phyloP scores from a whole-genome alignment of 257 asterid genomes.

The Solanum commersonii region DNA sequence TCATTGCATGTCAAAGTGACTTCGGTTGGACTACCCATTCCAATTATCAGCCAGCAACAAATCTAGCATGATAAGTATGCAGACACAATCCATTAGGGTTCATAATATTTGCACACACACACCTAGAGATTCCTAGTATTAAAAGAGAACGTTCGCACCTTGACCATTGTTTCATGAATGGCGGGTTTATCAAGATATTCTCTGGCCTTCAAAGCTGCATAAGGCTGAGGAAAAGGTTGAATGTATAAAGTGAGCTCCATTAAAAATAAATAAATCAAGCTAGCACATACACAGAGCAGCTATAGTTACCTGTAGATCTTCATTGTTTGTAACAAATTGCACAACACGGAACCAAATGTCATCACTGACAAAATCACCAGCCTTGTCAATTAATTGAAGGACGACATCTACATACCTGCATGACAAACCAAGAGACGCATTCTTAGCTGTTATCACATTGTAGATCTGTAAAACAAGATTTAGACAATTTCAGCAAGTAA shows the following conservation, averaged over 20 bases:
- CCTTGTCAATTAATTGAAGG: constrained; percentile 98
- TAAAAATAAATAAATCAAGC: background rate
- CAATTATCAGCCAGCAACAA: background rate
- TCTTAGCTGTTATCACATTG: background rate
- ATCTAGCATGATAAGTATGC: background rate
- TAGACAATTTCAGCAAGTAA: background rate
- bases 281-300: background rate
- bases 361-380: constrained; percentile 96
- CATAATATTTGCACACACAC: background rate
- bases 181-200: constrained; percentile 94
- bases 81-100: background rate
- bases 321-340: constrained; percentile 89
- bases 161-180: constrained; percentile 92
- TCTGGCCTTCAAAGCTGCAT: constrained; percentile 87
- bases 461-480: background rate
- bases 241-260: background rate
- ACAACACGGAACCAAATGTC: constrained; percentile 98
- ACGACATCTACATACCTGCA: constrained; percentile 94
- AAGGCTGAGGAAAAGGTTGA: constrained; percentile 45
- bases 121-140: background rate
- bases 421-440: background rate
- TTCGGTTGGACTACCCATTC: background rate
- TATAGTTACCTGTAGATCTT: constrained; percentile 77
- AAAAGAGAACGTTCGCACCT: constrained; percentile 40
- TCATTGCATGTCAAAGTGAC: background rate